Percentiles rank a stretch among this genome's conserved stretches.
Evolutionary conservation across 257 asterid genomes (phyloP).

Genomic region (Gentiana macrophylla): DNA sequence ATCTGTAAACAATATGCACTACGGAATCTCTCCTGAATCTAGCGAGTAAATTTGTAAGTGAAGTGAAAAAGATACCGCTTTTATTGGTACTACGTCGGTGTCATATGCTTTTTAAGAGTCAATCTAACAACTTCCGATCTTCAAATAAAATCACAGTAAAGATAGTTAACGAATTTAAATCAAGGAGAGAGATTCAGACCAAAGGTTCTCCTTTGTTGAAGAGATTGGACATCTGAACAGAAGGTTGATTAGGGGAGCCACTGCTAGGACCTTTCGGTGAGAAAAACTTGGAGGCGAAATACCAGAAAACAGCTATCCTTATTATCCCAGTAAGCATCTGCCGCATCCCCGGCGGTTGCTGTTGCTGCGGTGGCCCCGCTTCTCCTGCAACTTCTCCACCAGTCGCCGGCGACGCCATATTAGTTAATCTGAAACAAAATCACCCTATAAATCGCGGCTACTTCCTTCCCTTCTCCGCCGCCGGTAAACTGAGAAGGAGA

Average conservation of each 20-base stretch:
- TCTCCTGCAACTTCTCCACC: constrained; percentile 19
- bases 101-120: too few species aligned
- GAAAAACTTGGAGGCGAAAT: constrained; percentile 84
- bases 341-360: constrained; percentile 51
- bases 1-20: too few species aligned
- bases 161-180: not conserved
- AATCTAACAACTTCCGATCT: not conserved
- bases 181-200: constrained; percentile 29
- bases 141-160: not conserved
- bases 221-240: constrained; percentile 90
- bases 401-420: constrained; percentile 15
- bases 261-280: constrained; percentile 56
- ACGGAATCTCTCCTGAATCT: too few species aligned
- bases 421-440: not conserved
- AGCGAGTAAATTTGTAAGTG: too few species aligned
- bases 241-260: constrained; percentile 23
- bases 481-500: too few species aligned
- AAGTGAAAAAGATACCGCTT: too few species aligned
- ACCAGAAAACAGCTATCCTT: constrained; percentile 90
- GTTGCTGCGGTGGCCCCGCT: constrained; percentile 26
- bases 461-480: too few species aligned
- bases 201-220: constrained; percentile 69
- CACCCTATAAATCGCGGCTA: too few species aligned
- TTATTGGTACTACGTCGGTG: too few species aligned
- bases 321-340: constrained; percentile 86